Percentiles rank a stretch among this genome's conserved stretches.
Conservation (phyloP, 768 basidiomycete genomes). For the Russula earlei region DNA sequence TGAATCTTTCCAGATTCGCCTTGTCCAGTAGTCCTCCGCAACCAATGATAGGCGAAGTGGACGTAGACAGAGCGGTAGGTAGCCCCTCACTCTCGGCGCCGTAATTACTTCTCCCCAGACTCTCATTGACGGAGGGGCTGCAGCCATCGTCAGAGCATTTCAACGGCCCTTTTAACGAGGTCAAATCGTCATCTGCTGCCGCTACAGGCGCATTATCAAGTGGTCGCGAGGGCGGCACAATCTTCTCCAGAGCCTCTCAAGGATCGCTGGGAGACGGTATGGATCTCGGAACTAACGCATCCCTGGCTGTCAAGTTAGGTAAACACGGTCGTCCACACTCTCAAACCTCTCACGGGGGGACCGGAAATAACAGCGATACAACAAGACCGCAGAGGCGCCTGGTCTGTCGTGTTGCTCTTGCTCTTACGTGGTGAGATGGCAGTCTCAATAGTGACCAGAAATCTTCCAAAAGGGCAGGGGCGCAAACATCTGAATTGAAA, state of each 20-base stretch:
- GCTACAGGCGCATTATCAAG: not conserved
- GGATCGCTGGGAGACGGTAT: not conserved
- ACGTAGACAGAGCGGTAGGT: conserved; percentile 23
- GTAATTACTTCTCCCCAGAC: not conserved
- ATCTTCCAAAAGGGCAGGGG: not conserved
- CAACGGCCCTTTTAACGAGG: not conserved
- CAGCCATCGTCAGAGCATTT: not conserved
- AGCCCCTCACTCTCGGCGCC: not conserved
- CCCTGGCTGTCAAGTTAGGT: not conserved
- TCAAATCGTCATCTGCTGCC: not conserved
- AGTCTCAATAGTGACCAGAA: conserved; percentile 3
- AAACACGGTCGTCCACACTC: conserved; percentile 20
- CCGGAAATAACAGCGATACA: not conserved
- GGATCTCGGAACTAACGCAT: not conserved
- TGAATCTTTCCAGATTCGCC: conserved; percentile 25
- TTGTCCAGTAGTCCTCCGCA: conserved; percentile 24
- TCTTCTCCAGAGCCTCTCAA: not conserved
- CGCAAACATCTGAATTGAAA: conserved; percentile 5
- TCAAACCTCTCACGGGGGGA: conserved; percentile 28
- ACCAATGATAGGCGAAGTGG: conserved; percentile 13
- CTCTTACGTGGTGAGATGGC: not conserved
- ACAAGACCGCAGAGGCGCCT: conserved; percentile 5
- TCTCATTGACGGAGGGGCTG: not conserved
- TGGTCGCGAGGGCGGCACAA: not conserved
- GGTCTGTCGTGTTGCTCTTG: conserved; percentile 3